These are phyloP conservation scores for Neopestalotiopsis sp. DNA, from an alignment of 2,329 filamentous ascomycete genomes.

Conservation along the genomic window DNA sequence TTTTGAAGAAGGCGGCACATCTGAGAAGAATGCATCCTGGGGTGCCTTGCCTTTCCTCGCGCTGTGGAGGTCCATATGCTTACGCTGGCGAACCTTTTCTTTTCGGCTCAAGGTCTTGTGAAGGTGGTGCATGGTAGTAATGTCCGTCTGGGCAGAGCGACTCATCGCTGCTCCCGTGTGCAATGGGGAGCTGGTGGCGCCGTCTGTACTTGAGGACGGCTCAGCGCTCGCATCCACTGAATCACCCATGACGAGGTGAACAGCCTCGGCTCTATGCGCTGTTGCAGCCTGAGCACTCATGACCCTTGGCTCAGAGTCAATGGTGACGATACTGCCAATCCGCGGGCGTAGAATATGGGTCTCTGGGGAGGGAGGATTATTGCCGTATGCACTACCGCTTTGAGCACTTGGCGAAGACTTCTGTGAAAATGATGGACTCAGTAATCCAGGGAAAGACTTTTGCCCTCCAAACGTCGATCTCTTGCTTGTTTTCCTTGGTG, in stretches of 20 bases:
- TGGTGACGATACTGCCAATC: constrained; percentile 40
- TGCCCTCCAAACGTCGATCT: background rate
- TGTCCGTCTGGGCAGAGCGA: constrained; percentile 21
- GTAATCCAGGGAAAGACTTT: background rate
- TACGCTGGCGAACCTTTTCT: constrained; percentile 28
- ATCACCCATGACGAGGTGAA: background rate
- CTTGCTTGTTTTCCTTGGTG: background rate
- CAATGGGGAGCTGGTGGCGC: background rate
- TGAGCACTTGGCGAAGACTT: background rate
- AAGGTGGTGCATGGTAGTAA: constrained; percentile 14
- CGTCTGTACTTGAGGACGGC: background rate
- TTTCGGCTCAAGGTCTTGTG: constrained; percentile 23
- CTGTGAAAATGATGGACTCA: background rate
- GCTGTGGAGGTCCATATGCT: constrained; percentile 26
- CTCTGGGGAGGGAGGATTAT: background rate
- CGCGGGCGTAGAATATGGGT: constrained; percentile 27
- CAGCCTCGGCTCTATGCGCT: constrained; percentile 32
- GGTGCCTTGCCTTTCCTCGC: background rate
- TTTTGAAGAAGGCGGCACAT: background rate
- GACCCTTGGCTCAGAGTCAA: constrained; percentile 37
- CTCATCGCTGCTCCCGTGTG: background rate
- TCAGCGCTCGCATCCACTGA: background rate
- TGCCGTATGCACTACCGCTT: background rate
- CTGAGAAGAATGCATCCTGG: background rate
- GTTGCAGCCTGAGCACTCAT: constrained; percentile 38